phyloP scores from a whole-genome alignment of 2,329 filamentous ascomycete species.

The Westerdykella ornata region DNA sequence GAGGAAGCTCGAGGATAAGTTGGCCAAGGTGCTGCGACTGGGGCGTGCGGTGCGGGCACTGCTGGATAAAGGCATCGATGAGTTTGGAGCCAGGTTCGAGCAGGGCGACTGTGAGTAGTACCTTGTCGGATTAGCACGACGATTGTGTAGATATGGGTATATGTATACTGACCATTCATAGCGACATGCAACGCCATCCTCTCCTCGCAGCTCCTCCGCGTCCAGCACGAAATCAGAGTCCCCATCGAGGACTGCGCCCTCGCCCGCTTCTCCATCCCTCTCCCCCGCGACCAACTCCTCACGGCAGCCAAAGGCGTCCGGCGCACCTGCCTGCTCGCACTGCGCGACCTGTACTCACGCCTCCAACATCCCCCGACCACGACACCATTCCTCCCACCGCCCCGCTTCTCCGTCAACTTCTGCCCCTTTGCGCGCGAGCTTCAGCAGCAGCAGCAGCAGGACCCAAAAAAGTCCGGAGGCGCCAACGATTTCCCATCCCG shows the following conservation, averaged over 20 bases:
- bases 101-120: conserved; percentile 25
- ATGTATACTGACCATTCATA: conserved; percentile 14
- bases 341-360: conserved; percentile 26
- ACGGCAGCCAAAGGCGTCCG: conserved; percentile 27
- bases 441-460: conserved; percentile 17
- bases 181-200: conserved; percentile 28
- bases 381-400: conserved; percentile 24
- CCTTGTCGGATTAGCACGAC: no score
- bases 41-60: conserved; percentile 22
- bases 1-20: conserved; percentile 21
- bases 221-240: conserved; percentile 29
- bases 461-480: conserved; percentile 15
- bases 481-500: conserved; percentile 19
- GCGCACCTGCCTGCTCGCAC: conserved; percentile 25
- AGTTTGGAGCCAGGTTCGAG: conserved; percentile 27
- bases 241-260: conserved; percentile 26
- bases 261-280: conserved; percentile 12
- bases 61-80: conserved; percentile 23
- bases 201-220: conserved; percentile 26
- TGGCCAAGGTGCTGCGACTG: conserved; percentile 22
- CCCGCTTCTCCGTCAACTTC: conserved; percentile 30
- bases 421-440: conserved; percentile 28
- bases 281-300: conserved; percentile 26
- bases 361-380: conserved; percentile 16
- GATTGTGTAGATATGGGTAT: neutral